These are phyloP conservation scores for Picochlorum sp. DNA, from an alignment of 139 green algal species.

Conservation along the genomic window DNA sequence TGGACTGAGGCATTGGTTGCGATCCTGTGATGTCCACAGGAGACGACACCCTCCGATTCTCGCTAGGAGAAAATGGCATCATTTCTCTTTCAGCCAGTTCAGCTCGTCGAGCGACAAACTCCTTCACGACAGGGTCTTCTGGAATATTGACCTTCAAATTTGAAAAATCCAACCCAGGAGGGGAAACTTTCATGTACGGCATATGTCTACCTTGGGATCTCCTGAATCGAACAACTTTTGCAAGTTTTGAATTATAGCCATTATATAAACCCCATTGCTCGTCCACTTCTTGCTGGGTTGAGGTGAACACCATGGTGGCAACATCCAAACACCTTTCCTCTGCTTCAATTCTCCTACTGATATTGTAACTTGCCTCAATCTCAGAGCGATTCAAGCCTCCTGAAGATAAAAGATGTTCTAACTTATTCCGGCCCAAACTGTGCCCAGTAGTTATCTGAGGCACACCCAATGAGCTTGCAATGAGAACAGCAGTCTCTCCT, in stretches of 20 bases:
- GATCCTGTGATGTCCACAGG: background rate
- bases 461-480: conserved; percentile 67
- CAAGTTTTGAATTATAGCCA: conserved; percentile 52
- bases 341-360: conserved; percentile 77
- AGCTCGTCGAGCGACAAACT: conserved; percentile 34
- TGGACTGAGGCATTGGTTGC: background rate
- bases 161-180: conserved; percentile 79
- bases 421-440: conserved; percentile 88
- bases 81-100: background rate
- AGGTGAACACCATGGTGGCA: conserved; percentile 79
- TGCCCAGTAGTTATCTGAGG: conserved; percentile 89
- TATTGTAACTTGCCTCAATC: conserved; percentile 86
- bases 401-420: conserved; percentile 82
- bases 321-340: conserved; percentile 86
- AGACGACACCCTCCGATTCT: background rate
- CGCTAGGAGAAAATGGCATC: background rate
- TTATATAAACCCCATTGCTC: conserved; percentile 95
- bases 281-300: conserved; percentile 81
- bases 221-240: conserved; percentile 40
- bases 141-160: conserved; percentile 59
- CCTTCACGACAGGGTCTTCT: conserved; percentile 43
- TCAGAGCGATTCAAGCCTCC: conserved; percentile 58
- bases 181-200: conserved; percentile 83
- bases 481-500: conserved; percentile 60
- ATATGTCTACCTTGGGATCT: conserved; percentile 65